phyloP scores from a whole-genome alignment of 768 basidiomycete species.

The Pleurotus cornucopiae region DNA sequence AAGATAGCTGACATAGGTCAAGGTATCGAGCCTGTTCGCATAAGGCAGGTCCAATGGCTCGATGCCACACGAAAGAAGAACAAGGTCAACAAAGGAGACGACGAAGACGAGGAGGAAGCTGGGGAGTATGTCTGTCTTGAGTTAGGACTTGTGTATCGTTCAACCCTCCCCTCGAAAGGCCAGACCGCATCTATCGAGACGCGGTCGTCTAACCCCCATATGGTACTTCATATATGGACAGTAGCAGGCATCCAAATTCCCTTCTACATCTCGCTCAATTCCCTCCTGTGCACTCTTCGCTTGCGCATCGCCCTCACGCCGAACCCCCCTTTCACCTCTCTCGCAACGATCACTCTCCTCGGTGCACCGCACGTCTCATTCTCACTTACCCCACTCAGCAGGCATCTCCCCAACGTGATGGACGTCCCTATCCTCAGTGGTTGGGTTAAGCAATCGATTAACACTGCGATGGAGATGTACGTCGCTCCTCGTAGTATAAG shows the following conservation, averaged over 20 bases:
- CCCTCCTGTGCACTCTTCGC: conserved; percentile 58
- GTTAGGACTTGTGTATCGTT: conserved; percentile 64
- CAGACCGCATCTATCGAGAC: conserved; percentile 27
- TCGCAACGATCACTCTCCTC: conserved; percentile 56
- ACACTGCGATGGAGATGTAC: conserved; percentile 55
- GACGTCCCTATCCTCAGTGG: conserved; percentile 67
- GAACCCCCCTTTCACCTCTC: conserved; percentile 54
- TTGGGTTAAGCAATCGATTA: conserved; percentile 66
- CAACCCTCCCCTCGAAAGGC: conserved; percentile 30
- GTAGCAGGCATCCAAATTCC: conserved; percentile 42
- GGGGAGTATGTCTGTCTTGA: conserved; percentile 64
- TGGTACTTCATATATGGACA: conserved; percentile 68
- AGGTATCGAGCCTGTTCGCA: conserved; percentile 63
- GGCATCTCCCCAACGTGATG: conserved; percentile 70
- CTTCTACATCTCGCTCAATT: conserved; percentile 71
- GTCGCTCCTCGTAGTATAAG: conserved; percentile 72
- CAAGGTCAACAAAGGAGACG: conserved; percentile 19
- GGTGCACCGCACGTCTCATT: conserved; percentile 66
- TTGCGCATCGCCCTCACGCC: conserved; percentile 72
- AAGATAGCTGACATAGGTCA: conserved; percentile 70
- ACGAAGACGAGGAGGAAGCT: conserved; percentile 19
- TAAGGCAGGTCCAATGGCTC: conserved; percentile 24
- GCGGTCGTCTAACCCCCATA: conserved; percentile 55
- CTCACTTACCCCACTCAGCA: conserved; percentile 60
- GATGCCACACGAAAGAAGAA: background rate